Percentiles rank a stretch among this genome's conserved stretches.
phyloP scores from a whole-genome alignment of 2,329 filamentous ascomycete genomes.

The Fusarium sp. region DNA sequence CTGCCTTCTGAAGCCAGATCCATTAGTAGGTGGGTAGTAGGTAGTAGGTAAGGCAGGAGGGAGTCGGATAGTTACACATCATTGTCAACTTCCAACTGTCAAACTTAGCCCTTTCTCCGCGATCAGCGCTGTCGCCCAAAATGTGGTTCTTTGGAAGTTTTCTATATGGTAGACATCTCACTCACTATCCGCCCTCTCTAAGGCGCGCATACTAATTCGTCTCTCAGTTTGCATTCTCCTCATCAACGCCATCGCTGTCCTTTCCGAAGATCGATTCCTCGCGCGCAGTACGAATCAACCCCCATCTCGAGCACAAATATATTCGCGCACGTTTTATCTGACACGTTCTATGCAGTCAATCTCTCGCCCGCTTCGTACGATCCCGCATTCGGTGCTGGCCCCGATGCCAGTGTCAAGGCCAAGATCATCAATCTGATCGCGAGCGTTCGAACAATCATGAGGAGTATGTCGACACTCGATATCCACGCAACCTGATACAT shows the following conservation, averaged over 20 bases:
- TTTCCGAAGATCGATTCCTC: conserved; percentile 95
- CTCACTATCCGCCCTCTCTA: neutral
- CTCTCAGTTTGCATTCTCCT: conserved; percentile 78
- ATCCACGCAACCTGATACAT: neutral
- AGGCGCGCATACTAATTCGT: conserved; percentile 22
- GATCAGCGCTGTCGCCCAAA: conserved; percentile 31
- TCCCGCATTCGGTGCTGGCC: conserved; percentile 78
- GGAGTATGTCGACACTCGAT: conserved; percentile 67
- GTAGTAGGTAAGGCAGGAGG: neutral
- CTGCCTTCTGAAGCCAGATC: neutral
- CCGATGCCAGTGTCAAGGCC: conserved; percentile 83
- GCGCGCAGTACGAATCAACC: conserved; percentile 63
- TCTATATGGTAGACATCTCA: conserved; percentile 65
- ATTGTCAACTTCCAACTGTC: conserved; percentile 23
- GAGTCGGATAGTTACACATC: conserved; percentile 36
- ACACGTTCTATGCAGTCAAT: conserved; percentile 64
- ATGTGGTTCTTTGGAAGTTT: conserved; percentile 80
- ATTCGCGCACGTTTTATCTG: conserved; percentile 14
- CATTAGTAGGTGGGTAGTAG: neutral
- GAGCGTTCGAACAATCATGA: conserved; percentile 90
- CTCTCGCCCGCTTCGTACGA: conserved; percentile 78
- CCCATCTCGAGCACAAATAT: neutral
- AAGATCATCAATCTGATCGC: conserved; percentile 91
- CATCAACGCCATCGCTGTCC: conserved; percentile 91
- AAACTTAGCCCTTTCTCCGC: neutral